Percentiles rank a stretch among this genome's conserved stretches.
Conservation (phyloP, 257 asterid genomes). For the Solanum commersonii region DNA sequence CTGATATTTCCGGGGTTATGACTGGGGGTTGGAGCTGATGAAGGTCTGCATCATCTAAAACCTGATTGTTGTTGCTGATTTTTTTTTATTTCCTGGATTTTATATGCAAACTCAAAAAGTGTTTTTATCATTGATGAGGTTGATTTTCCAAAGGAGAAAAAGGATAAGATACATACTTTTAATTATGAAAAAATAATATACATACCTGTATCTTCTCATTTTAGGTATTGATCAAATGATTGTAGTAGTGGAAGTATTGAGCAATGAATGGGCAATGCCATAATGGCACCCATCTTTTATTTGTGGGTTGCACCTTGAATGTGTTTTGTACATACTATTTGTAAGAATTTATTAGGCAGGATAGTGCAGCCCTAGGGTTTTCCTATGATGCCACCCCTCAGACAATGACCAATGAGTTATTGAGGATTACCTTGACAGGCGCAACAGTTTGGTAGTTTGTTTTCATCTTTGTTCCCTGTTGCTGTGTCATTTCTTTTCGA, state of each 20-base stretch:
- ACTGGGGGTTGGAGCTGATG: neutral
- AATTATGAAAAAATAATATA: neutral
- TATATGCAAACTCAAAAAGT: neutral
- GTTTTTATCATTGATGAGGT: neutral
- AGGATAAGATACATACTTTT: neutral
- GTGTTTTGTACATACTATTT: neutral
- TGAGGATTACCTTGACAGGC: neutral
- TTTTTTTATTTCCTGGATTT: neutral
- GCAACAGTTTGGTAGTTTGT: neutral
- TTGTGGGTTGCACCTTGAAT: neutral
- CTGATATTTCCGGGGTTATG: neutral
- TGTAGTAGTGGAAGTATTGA: neutral
- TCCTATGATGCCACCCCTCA: neutral
- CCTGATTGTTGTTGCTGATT: neutral
- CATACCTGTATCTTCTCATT: neutral
- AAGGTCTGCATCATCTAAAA: neutral
- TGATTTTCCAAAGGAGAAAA: neutral
- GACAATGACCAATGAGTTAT: neutral
- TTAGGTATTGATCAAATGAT: neutral
- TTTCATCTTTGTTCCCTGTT: neutral
- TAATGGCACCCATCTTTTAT: neutral
- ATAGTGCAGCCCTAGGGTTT: neutral
- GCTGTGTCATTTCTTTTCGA: neutral
- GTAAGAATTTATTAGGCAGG: neutral
- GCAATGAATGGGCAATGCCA: neutral